A percentile compares a stretch with the other conserved stretches of the same genome.
Conservation (phyloP, 495 filamentous ascomycete species). For the Xylaria cubensis region DNA sequence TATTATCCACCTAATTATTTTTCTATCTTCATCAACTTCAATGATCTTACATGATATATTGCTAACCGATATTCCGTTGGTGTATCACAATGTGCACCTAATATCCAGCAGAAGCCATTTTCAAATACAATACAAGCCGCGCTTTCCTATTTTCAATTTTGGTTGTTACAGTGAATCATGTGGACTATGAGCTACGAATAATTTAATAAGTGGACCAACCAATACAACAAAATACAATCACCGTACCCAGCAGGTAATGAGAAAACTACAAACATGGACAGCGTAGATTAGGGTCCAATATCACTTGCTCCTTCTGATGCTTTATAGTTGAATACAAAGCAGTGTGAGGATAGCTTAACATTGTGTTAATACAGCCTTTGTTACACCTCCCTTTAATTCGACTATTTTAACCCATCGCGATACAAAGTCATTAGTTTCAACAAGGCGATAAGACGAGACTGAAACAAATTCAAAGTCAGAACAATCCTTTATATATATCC, state of each 20-base stretch:
- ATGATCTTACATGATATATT: too few relatives aligned
- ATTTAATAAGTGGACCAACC: neutral
- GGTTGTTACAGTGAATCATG: too few relatives aligned
- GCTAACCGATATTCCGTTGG: too few relatives aligned
- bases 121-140: too few relatives aligned
- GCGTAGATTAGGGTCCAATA: neutral
- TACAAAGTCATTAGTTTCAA: neutral
- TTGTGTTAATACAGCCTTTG: neutral
- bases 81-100: too few relatives aligned
- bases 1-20: too few relatives aligned
- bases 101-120: too few relatives aligned
- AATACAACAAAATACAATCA: neutral
- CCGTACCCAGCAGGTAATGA: neutral
- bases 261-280: neutral
- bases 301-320: neutral
- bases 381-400: neutral
- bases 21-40: too few relatives aligned
- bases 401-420: neutral
- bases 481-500: neutral
- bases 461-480: neutral
- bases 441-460: neutral
- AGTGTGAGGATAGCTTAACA: neutral
- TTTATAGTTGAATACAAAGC: neutral
- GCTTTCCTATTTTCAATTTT: too few relatives aligned
- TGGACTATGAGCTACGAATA: too few relatives aligned